Evolutionary conservation across 768 basidiomycete species (phyloP), one percentile per base, ranked within the genome.

Genomic region (Rhodosporidiobolus odoratus): DNA sequence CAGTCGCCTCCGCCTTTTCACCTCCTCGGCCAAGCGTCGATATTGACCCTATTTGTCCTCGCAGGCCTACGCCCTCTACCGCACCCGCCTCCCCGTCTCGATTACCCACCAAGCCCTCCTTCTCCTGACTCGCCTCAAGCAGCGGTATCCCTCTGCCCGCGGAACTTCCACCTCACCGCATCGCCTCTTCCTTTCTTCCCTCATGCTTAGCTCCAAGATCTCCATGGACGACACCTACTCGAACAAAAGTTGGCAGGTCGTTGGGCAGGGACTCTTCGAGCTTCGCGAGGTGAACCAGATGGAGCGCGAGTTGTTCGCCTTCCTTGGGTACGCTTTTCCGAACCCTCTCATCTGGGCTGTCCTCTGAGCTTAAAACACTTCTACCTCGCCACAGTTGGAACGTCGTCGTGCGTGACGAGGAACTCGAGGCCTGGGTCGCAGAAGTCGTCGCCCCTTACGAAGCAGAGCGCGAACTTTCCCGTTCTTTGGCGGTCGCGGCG

Each of bases 141-240:
- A 87, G 37, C 87, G 91, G n/a, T 94, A 92, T 80, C 92, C 91
- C 4, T 89, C 91, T 10, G 92, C 91, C 12, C 86, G 89, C 35
- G 92, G 92, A 17, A 92, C 90, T 0, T 90, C 90, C 0, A 92
- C 90, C 2, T 92, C 90, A 0, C 92, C 92, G 30, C 91, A 96
- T 78, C 85, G 91, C 0, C 81, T 96, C 21, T 93, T 92, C 81
- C 89, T 94, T 54, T 91, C 90, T 2, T 91, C 91, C 0, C 91
- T 92, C 79, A 94, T 94, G 91, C 75, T 79, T 43, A 68, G 72
- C 21, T 58, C 66, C 27, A 79, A 79, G 70, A 89, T 92, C n/a
- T 89, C 92, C 58, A 92, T 91, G 80, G 91, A 94, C 82, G 91
- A 93, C 76, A 93, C 91, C 0, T 94, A 93, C 79, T 91, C 89